phyloP scores from a whole-genome alignment of 2,329 filamentous ascomycete species.

The Colletotrichum paranaense region DNA sequence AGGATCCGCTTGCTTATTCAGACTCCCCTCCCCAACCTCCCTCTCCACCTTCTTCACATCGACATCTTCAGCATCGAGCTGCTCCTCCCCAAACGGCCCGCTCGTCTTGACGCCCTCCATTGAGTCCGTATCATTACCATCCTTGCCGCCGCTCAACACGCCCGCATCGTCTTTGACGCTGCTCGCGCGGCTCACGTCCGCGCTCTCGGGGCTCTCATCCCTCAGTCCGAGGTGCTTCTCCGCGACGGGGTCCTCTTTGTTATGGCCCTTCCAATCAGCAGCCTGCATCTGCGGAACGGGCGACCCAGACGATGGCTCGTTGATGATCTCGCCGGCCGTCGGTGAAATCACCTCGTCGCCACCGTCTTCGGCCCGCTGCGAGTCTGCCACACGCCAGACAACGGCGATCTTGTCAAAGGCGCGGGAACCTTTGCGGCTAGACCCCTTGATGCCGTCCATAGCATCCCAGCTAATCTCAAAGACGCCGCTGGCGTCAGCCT shows the following conservation, averaged over 20 bases:
- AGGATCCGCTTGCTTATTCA: neutral
- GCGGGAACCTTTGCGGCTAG: constrained; percentile 81
- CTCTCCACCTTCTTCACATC: constrained; percentile 4
- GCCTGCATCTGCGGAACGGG: constrained; percentile 76
- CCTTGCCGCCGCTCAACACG: constrained; percentile 3
- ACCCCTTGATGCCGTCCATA: constrained; percentile 96
- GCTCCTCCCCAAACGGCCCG: constrained; percentile 48
- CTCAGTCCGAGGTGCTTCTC: constrained; percentile 77
- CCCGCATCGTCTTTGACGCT: constrained; percentile 67
- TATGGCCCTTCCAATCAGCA: constrained; percentile 79
- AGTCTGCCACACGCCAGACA: constrained; percentile 74
- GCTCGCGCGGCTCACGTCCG: constrained; percentile 77
- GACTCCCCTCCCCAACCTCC: neutral
- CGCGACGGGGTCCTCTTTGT: constrained; percentile 56
- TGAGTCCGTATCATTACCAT: constrained; percentile 37
- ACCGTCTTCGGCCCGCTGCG: constrained; percentile 25
- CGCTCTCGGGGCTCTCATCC: constrained; percentile 72
- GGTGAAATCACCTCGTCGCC: constrained; percentile 40
- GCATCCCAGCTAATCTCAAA: constrained; percentile 70
- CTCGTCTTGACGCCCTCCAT: constrained; percentile 49
- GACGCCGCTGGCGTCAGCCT: constrained; percentile 73
- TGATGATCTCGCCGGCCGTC: constrained; percentile 51
- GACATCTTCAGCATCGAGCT: constrained; percentile 39
- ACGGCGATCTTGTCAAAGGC: constrained; percentile 87
- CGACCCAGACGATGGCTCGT: constrained; percentile 74